Conservation (phyloP, 23 red algal genomes). For the Pyropia yezoensis region DNA sequence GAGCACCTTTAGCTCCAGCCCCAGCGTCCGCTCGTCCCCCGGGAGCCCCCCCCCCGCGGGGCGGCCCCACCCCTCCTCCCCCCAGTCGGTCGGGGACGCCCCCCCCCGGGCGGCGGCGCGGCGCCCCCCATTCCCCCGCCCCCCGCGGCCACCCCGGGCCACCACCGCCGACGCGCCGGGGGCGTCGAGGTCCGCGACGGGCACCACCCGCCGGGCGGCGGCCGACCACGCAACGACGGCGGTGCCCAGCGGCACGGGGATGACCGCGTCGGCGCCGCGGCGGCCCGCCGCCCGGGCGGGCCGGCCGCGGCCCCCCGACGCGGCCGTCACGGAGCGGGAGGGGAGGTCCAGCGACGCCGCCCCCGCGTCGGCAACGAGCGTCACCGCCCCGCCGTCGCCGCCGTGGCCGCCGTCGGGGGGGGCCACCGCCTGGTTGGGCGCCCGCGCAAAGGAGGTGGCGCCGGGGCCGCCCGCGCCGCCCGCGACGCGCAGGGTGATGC, state of each 20-base stretch:
- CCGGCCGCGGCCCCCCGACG: slow-evolving; percentile 16
- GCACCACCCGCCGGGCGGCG: not conserved
- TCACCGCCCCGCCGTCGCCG: slow-evolving; percentile 57
- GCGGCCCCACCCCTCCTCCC: slow-evolving; percentile 13
- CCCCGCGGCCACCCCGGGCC: slow-evolving; percentile 45
- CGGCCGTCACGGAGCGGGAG: slow-evolving; percentile 19
- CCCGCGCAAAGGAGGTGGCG: slow-evolving; percentile 33
- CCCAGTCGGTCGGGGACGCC: not conserved
- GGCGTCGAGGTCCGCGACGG: slow-evolving; percentile 29
- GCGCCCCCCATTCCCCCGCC: slow-evolving; percentile 38
- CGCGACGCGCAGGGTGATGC: slow-evolving; percentile 24
- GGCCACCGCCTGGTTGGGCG: slow-evolving; percentile 38
- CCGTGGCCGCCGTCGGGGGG: slow-evolving; percentile 77
- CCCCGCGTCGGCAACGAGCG: slow-evolving; percentile 16
- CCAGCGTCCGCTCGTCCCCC: slow-evolving; percentile 31
- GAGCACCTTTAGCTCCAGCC: slow-evolving; percentile 76
- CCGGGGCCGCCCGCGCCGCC: slow-evolving; percentile 61
- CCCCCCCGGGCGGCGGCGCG: no score
- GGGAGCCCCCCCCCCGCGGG: slow-evolving; percentile 14
- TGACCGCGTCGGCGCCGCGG: slow-evolving; percentile 29
- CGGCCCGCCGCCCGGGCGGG: slow-evolving; percentile 33
- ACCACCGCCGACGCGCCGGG: slow-evolving; percentile 28
- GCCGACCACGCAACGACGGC: slow-evolving; percentile 19
- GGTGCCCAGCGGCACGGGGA: slow-evolving; percentile 52
- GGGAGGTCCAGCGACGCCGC: slow-evolving; percentile 30